Evolutionary conservation across 345 rosid species (phyloP).

Genomic region (Erysimum cheiranthoides): DNA sequence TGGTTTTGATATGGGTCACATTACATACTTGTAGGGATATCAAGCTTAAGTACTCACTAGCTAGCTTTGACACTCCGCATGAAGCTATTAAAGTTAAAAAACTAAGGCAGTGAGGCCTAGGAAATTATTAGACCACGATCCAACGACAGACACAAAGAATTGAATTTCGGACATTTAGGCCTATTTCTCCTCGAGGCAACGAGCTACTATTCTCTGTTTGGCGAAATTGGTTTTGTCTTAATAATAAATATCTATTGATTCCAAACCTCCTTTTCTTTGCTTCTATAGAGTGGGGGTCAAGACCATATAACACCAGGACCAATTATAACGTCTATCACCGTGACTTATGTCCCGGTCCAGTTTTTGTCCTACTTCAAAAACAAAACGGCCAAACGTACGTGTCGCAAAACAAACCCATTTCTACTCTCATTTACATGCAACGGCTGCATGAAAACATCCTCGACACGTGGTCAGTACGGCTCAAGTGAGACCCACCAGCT

Average conservation of each 20-base stretch:
- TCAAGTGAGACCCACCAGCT: slow-evolving; percentile 17
- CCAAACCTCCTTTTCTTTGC: not conserved
- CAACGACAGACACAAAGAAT: not conserved
- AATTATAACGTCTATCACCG: not conserved
- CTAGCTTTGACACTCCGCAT: not conserved
- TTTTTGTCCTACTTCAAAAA: slow-evolving; percentile 1
- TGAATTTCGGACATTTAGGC: not conserved
- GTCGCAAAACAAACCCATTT: slow-evolving; percentile 22
- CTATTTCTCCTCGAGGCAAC: not conserved
- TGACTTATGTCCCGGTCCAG: not conserved
- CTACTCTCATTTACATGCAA: slow-evolving; percentile 33
- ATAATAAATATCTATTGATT: not conserved
- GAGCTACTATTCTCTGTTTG: not conserved
- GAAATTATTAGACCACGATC: not conserved
- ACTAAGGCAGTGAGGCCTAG: not conserved
- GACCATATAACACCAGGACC: not conserved
- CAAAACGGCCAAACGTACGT: slow-evolving; percentile 23
- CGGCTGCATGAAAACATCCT: slow-evolving; percentile 42
- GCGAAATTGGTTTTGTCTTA: not conserved
- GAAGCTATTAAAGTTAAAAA: not conserved
- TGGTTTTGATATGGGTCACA: no score
- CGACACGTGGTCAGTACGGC: slow-evolving; percentile 20
- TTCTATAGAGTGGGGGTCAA: not conserved
- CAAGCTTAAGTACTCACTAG: no score
- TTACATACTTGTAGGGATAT: no score